Percentiles rank a stretch among this genome's conserved stretches.
These are phyloP conservation scores for Priceomyces carsonii DNA, from an alignment of 805 yeast species.

Conservation along the genomic window DNA sequence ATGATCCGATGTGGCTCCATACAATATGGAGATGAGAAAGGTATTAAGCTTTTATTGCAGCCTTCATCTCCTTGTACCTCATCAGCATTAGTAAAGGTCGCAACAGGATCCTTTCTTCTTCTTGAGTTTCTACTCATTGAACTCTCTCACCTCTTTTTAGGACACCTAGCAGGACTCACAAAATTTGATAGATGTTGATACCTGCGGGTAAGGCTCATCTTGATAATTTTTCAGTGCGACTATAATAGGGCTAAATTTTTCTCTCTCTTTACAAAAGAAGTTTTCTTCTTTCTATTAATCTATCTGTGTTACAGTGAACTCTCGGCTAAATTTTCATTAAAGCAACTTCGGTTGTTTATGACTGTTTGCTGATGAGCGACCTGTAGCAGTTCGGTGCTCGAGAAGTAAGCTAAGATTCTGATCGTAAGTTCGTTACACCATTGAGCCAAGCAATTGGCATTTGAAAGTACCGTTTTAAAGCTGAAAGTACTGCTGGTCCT, in stretches of 20 bases:
- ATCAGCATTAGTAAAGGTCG: too few species aligned
- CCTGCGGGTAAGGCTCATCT: conserved; percentile 14
- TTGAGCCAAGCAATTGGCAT: conserved; percentile 20
- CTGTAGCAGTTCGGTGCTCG: conserved; percentile 72
- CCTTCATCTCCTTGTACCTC: conserved; percentile 4
- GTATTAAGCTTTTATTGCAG: conserved; percentile 22
- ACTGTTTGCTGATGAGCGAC: conserved; percentile 32
- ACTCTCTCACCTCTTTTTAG: too few species aligned
- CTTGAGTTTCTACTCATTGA: too few species aligned
- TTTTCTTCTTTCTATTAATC: conserved; percentile 25
- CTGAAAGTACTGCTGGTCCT: conserved; percentile 37
- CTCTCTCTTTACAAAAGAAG: conserved; percentile 4
- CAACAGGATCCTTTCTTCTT: too few species aligned
- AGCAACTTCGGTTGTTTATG: conserved; percentile 29
- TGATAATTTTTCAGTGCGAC: conserved; percentile 4
- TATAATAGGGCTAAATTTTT: too few species aligned
- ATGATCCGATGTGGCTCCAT: conserved; percentile 37
- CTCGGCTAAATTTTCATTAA: conserved; percentile 37
- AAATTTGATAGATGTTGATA: too few species aligned
- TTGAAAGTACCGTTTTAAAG: conserved; percentile 21
- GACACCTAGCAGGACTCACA: too few species aligned
- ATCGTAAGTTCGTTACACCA: conserved; percentile 10
- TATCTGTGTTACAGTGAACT: conserved; percentile 55
- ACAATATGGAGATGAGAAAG: conserved; percentile 32
- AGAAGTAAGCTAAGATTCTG: conserved; percentile 50